These are phyloP conservation scores for Bipolaris victoriae DNA, from an alignment of 2,329 filamentous ascomycete species.

Conservation along the genomic window DNA sequence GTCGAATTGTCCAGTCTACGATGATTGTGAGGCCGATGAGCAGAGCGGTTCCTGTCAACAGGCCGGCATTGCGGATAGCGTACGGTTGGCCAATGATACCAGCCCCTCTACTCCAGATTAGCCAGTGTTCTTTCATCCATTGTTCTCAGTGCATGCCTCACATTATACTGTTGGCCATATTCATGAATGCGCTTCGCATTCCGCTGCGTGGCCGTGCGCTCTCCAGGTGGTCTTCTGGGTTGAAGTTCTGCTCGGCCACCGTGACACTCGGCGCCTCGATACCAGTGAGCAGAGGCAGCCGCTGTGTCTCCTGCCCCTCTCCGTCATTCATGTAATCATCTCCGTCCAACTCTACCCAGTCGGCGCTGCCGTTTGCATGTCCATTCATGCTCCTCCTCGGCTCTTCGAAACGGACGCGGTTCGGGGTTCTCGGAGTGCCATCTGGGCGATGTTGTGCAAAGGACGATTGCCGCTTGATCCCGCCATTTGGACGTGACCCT, in stretches of 20 bases:
- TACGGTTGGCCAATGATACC: conserved; percentile 85
- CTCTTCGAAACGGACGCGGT: conserved; percentile 75
- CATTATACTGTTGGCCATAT: conserved; percentile 99
- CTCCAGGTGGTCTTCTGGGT: conserved; percentile 65
- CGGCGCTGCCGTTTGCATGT: conserved; percentile 31
- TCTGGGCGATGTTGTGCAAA: conserved; percentile 55
- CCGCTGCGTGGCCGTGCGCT: conserved; percentile 79
- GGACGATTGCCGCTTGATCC: conserved; percentile 49
- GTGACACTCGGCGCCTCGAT: conserved; percentile 83
- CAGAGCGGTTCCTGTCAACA: conserved; percentile 78
- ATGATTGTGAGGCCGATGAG: conserved; percentile 80
- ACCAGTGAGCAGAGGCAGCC: conserved; percentile 75
- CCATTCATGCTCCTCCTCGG: conserved; percentile 46
- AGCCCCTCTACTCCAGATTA: conserved; percentile 56
- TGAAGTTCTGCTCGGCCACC: conserved; percentile 64
- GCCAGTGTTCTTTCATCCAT: not conserved
- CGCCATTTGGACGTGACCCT: conserved; percentile 33
- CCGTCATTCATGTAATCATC: conserved; percentile 63
- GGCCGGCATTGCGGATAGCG: conserved; percentile 89
- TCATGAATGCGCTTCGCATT: conserved; percentile 92
- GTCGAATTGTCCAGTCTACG: conserved; percentile 95
- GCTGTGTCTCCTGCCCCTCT: conserved; percentile 55
- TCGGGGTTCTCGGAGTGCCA: conserved; percentile 67
- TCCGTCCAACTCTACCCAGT: conserved; percentile 62
- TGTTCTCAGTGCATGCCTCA: conserved; percentile 25